Conservation (phyloP, 306 rosid genomes). For the Comarum palustre region DNA sequence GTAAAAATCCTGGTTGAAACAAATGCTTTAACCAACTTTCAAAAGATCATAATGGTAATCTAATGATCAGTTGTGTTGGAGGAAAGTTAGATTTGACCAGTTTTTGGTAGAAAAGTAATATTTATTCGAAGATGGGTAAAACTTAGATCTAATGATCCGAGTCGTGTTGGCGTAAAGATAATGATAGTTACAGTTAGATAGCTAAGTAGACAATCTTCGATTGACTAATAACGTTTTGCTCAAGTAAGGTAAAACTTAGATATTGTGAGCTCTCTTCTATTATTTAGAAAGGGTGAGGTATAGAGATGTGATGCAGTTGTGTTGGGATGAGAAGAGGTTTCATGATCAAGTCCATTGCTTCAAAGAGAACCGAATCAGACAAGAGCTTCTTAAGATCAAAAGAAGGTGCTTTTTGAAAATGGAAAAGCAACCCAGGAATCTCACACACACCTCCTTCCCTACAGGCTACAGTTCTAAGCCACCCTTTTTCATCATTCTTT, state of each 20-base stretch:
- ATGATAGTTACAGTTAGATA: background rate
- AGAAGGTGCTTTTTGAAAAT: conserved; percentile 60
- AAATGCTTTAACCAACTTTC: background rate
- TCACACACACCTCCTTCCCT: conserved; percentile 39
- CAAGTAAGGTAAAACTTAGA: background rate
- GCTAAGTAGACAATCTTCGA: background rate
- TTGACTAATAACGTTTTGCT: background rate
- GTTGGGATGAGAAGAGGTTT: conserved; percentile 40
- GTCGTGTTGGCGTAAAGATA: too few species aligned
- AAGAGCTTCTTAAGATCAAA: conserved; percentile 70
- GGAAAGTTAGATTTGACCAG: too few species aligned
- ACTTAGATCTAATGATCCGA: too few species aligned
- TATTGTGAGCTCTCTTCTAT: background rate
- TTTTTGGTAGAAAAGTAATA: too few species aligned
- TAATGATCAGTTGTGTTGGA: too few species aligned
- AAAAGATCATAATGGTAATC: background rate
- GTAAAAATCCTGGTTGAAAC: background rate
- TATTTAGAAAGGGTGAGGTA: background rate
- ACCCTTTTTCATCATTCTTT: conserved; percentile 70
- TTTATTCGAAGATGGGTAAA: too few species aligned
- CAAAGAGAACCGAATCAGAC: conserved; percentile 79
- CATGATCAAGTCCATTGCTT: conserved; percentile 68
- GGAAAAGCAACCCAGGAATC: conserved; percentile 72
- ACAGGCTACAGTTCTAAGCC: conserved; percentile 44
- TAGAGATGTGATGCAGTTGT: conserved; percentile 32